Percentiles rank a stretch among this genome's conserved stretches.
Conservation (phyloP, 1,284 basidiomycete genomes). For the Sporisorium exsertum region DNA sequence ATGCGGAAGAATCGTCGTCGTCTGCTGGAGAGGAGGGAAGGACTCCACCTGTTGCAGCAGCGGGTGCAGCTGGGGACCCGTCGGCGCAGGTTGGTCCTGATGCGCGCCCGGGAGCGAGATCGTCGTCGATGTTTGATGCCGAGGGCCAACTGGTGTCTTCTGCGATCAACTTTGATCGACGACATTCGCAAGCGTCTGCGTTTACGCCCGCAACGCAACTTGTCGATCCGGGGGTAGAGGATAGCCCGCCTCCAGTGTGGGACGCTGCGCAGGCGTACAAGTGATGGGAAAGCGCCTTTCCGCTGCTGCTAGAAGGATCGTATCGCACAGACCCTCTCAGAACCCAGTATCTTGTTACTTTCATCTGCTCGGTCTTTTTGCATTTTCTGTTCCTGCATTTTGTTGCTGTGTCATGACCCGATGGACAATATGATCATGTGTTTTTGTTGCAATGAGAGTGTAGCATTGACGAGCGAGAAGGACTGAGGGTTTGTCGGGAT, state of each 20-base stretch:
- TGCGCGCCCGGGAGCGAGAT: not conserved
- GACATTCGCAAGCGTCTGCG: not conserved
- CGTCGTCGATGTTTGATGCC: constrained; percentile 27
- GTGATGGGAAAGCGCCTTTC: not conserved
- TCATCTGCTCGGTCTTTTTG: not conserved
- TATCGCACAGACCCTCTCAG: no score
- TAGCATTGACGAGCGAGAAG: not conserved
- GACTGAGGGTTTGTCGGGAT: no score
- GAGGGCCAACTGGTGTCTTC: constrained; percentile 19
- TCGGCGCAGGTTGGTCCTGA: not conserved
- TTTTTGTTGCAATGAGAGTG: not conserved
- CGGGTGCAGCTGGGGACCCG: not conserved
- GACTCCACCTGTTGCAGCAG: constrained; percentile 10
- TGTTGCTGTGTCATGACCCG: not conserved
- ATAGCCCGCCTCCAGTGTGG: constrained; percentile 20
- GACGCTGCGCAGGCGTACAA: constrained; percentile 48
- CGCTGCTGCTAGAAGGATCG: not conserved
- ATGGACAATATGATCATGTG: not conserved
- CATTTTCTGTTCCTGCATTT: no score
- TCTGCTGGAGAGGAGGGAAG: constrained; percentile 12
- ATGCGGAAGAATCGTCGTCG: constrained; percentile 21
- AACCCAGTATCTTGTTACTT: not conserved
- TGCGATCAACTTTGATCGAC: constrained; percentile 36
- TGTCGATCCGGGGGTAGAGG: not conserved
- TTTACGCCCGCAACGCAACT: not conserved